Evolutionary conservation across 257 asterid species (phyloP).

Genomic region (Scutellaria barbata): DNA sequence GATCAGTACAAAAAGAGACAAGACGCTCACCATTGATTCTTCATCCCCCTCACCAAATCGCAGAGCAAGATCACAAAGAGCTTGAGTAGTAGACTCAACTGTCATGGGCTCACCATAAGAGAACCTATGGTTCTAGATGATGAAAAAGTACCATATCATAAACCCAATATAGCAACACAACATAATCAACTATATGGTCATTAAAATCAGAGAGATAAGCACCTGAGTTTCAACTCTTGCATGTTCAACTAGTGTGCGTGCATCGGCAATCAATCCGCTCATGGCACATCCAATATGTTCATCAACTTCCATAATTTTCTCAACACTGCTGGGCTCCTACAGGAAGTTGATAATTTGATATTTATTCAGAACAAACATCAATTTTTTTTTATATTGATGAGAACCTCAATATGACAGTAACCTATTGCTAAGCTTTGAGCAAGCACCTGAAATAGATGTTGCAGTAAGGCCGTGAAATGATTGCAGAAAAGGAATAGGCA

Average conservation of each 20-base stretch:
- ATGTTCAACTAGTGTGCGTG: slow-evolving; percentile 94
- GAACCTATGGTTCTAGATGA: slow-evolving; percentile 79
- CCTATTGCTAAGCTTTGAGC: not conserved
- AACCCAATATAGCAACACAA: not conserved
- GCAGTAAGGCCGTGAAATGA: not conserved
- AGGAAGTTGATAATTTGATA: slow-evolving; percentile 8
- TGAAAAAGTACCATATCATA: slow-evolving; percentile 30
- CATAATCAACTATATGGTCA: not conserved
- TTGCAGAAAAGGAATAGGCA: not conserved
- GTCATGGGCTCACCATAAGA: slow-evolving; percentile 99
- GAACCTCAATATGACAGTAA: no score
- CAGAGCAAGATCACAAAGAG: slow-evolving; percentile 92
- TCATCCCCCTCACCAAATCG: slow-evolving; percentile 98
- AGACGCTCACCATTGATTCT: slow-evolving; percentile 66
- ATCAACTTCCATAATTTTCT: slow-evolving; percentile 93
- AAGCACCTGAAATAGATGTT: not conserved
- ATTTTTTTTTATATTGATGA: no score
- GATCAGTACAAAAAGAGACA: slow-evolving; percentile 1
- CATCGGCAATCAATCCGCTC: slow-evolving; percentile 98
- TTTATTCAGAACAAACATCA: slow-evolving; percentile 7
- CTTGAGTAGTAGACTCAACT: slow-evolving; percentile 95
- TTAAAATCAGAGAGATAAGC: not conserved
- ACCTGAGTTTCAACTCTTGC: slow-evolving; percentile 98
- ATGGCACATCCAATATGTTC: slow-evolving; percentile 97
- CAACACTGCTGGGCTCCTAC: slow-evolving; percentile 69